Percentiles rank a stretch among this genome's conserved stretches.
Conservation (phyloP, 169 alveolate genomes). For the Babesia caballi region DNA sequence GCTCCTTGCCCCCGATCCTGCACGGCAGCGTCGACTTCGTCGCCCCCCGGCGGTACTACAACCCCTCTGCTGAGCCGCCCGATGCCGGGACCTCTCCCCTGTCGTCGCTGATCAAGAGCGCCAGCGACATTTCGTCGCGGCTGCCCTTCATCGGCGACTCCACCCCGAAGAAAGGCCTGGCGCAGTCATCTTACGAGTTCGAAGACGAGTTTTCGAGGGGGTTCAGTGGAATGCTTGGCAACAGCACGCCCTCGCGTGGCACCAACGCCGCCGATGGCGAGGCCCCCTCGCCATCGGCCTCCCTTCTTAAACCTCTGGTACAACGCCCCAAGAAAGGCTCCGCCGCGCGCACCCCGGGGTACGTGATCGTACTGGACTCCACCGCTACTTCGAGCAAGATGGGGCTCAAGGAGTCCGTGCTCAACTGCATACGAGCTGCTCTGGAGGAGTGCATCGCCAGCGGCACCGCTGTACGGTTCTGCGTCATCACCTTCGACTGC, state of each 20-base stretch:
- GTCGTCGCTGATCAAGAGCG: neutral
- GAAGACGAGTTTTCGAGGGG: neutral
- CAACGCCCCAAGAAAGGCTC: neutral
- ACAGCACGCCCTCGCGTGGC: neutral
- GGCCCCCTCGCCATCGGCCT: neutral
- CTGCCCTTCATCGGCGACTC: neutral
- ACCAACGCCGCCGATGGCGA: neutral
- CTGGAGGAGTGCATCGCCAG: neutral
- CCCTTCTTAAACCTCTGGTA: too few relatives aligned
- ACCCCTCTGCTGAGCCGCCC: neutral
- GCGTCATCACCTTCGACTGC: constrained; percentile 48
- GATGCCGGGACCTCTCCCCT: neutral
- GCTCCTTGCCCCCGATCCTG: constrained; percentile 54
- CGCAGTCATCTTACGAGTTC: neutral
- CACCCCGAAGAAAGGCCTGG: neutral
- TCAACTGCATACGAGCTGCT: neutral
- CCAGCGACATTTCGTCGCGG: constrained; percentile 5
- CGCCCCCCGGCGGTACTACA: constrained; percentile 66
- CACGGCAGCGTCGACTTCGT: constrained; percentile 72
- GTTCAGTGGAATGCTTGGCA: neutral
- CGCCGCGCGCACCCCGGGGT: neutral
- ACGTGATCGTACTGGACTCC: constrained; percentile 29
- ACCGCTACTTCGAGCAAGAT: constrained; percentile 16
- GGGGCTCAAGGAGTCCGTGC: constrained; percentile 20
- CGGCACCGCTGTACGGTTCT: constrained; percentile 3